Evolutionary conservation across 2,329 filamentous ascomycete species (phyloP), one percentile per base, ranked within the genome.

Genomic region (Pseudogymnoascus sp.): DNA sequence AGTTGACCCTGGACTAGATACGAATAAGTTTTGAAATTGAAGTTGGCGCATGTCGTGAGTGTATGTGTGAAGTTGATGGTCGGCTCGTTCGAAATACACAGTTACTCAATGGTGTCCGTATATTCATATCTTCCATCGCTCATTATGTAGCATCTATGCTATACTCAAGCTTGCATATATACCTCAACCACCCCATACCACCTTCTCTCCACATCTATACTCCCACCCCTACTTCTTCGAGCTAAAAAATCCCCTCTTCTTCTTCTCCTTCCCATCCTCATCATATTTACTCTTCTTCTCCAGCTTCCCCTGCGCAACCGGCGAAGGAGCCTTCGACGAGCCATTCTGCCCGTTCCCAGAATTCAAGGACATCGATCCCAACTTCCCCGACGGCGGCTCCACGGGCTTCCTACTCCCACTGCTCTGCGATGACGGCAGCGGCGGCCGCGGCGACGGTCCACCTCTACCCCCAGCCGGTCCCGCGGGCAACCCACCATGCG

Each of bases 231-330:
- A 57, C 74, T 89, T 88, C 76, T 85, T 86, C 70, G 84, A 79
- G 28, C 82, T 80, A 64, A 85, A 76, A 67, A 85, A 82, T 65
- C 83, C 82, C 62, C 83, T 78, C 72, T 79, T 83, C 79, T 86
- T 87, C 77, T 87, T 87, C 69, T 83, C 79, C 64, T 75, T 74
- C 60, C 60, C 67, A 25, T 65, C 67, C 62, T 61, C 67, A 62
- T 68, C 68, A 60, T 68, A 51, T 78, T 86, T 86, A 76, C 85
- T 85, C 68, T 83, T 80, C 68, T 78, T 77, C 62, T 77, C 75
- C 16, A 75, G 69, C 74, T 86, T 86, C 65, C 65, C 72, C 73
- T 68, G 76, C 7, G 68, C 70, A 68, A 72, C 73, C 43, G 68
- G 68, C 63, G 69, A 69, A 60, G 71, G 67, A 62, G 66, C 66